Evolutionary conservation across 2,329 filamentous ascomycete genomes (phyloP).

Genomic region (Sporothrix sp.): DNA sequence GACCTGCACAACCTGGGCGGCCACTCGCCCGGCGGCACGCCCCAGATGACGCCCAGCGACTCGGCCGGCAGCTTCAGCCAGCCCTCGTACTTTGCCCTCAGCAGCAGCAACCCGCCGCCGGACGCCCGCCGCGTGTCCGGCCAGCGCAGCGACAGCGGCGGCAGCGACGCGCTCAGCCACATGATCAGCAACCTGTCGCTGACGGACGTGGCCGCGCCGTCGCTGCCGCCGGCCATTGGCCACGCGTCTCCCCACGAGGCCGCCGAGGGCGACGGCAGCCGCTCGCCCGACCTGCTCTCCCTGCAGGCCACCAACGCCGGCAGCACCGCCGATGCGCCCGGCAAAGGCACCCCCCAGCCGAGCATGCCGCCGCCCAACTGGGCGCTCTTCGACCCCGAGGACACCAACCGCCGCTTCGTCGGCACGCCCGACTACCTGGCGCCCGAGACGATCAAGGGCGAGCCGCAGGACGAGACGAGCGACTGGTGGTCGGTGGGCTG

Average conservation of each 20-base stretch:
- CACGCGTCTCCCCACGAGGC: constrained; percentile 71
- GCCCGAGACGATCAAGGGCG: constrained; percentile 90
- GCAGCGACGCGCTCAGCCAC: constrained; percentile 72
- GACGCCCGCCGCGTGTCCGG: constrained; percentile 66
- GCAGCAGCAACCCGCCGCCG: constrained; percentile 31
- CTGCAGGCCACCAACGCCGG: constrained; percentile 45
- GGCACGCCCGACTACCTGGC: constrained; percentile 96
- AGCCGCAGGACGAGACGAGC: constrained; percentile 93
- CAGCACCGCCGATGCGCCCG: not conserved
- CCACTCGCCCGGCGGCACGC: constrained; percentile 74
- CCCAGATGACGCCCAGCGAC: constrained; percentile 74
- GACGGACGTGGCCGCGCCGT: constrained; percentile 45
- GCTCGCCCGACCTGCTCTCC: constrained; percentile 66
- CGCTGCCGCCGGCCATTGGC: constrained; percentile 34
- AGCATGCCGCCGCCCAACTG: constrained; percentile 79
- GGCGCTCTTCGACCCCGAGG: constrained; percentile 91
- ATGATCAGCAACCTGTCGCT: constrained; percentile 76
- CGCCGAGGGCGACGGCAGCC: constrained; percentile 53
- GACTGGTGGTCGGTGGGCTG: constrained; percentile 99
- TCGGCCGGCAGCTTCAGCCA: constrained; percentile 56
- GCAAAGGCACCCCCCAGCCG: constrained; percentile 51
- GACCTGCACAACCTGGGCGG: constrained; percentile 57
- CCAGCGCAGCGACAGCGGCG: constrained; percentile 82
- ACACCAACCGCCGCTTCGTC: constrained; percentile 86
- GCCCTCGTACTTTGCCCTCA: constrained; percentile 85